A percentile compares a stretch with the other conserved stretches of the same genome.
These are phyloP conservation scores for Euphrasia confusa DNA, from an alignment of 257 asterid species.

Conservation along the genomic window DNA sequence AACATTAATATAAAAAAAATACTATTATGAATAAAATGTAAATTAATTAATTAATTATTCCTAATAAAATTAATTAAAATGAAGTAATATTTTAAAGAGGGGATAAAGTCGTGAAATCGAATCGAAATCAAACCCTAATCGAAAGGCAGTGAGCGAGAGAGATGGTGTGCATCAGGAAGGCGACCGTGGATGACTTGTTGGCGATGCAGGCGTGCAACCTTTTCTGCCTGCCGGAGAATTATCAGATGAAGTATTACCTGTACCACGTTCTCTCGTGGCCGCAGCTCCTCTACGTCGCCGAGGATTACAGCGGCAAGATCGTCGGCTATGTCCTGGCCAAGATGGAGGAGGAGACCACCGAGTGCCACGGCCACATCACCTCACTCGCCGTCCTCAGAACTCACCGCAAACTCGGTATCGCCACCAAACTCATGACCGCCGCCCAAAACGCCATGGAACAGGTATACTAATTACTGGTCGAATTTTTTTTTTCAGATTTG, in stretches of 20 bases:
- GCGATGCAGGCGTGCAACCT: constrained; percentile 97
- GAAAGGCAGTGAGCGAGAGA: not conserved
- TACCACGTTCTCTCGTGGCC: constrained; percentile 99
- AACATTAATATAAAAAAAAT: too few relatives aligned
- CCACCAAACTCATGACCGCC: constrained; percentile 98
- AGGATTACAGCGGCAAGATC: constrained; percentile 92
- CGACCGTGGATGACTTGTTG: constrained; percentile 80
- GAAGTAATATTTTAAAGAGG: too few relatives aligned
- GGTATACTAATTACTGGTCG: constrained; percentile 26
- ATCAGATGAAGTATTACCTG: constrained; percentile 94
- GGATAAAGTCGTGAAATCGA: too few relatives aligned
- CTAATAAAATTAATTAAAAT: too few relatives aligned
- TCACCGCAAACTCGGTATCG: constrained; percentile 90
- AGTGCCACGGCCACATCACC: constrained; percentile 97
- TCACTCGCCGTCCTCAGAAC: constrained; percentile 96
- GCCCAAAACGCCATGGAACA: constrained; percentile 99
- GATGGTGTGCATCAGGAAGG: constrained; percentile 97
- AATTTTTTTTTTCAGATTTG: too few relatives aligned
- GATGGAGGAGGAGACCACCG: constrained; percentile 93
- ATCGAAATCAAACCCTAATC: not conserved
- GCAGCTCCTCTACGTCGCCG: constrained; percentile 92
- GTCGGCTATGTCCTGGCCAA: constrained; percentile 96
- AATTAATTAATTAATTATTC: too few relatives aligned
- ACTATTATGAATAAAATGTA: too few relatives aligned
- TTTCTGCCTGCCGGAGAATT: constrained; percentile 90